Percentiles rank a stretch among this genome's conserved stretches.
Conservation (phyloP, 148 eudicot species). For the Cornus suecica region DNA sequence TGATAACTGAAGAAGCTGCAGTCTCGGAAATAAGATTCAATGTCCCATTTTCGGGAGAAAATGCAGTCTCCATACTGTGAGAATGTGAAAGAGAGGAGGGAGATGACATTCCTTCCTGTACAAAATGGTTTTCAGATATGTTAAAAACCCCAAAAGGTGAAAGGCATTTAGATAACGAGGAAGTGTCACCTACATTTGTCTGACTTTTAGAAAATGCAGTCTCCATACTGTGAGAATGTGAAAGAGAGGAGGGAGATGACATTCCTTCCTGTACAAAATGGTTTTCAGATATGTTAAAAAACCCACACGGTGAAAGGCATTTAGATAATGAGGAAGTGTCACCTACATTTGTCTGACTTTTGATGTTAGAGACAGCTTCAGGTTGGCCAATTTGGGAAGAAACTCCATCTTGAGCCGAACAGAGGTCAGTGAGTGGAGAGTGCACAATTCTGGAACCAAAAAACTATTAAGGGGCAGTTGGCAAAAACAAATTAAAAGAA, state of each 20-base stretch:
- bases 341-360: conserved; percentile 24
- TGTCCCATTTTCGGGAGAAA: conserved; percentile 25
- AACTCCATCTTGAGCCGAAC: conserved; percentile 35
- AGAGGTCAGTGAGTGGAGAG: conserved; percentile 52
- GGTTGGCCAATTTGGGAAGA: conserved; percentile 29
- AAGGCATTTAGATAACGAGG: neutral
- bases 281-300: conserved; percentile 1
- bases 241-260: conserved; percentile 20
- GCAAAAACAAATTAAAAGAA: conserved; percentile 14
- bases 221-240: conserved; percentile 32
- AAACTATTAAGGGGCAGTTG: neutral
- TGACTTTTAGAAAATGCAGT: conserved; percentile 11
- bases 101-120: conserved; percentile 43
- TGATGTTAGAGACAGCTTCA: conserved; percentile 17
- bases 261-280: conserved; percentile 40
- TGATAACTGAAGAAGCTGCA: conserved; percentile 26
- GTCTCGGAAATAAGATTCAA: conserved; percentile 27
- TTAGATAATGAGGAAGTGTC: neutral
- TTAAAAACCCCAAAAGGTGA: too few species aligned
- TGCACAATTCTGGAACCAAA: conserved; percentile 57
- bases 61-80: conserved; percentile 31
- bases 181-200: conserved; percentile 23
- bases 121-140: neutral
- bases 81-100: conserved; percentile 20
- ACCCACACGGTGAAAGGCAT: neutral